Conservation (phyloP, 2,329 filamentous ascomycete genomes). For the Tolypocladium album region DNA sequence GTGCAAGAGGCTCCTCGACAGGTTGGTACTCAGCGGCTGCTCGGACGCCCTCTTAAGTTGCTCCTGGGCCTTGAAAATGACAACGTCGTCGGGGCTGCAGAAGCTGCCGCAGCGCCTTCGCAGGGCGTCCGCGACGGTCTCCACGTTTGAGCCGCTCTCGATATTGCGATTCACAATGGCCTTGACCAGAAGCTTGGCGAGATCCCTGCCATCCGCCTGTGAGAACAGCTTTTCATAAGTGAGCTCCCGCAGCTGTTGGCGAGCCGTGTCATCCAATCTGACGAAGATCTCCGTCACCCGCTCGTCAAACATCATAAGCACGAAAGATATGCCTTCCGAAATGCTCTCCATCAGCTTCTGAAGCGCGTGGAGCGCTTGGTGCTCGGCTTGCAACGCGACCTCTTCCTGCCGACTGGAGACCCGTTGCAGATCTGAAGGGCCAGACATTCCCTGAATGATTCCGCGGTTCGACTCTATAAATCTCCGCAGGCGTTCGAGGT, state of each 20-base stretch:
- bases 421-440: constrained; percentile 72
- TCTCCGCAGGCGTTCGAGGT: constrained; percentile 64
- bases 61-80: constrained; percentile 97
- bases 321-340: constrained; percentile 93
- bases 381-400: constrained; percentile 83
- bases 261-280: constrained; percentile 59
- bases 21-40: constrained; percentile 61
- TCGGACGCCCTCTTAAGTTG: constrained; percentile 83
- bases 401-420: constrained; percentile 80
- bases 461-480: constrained; percentile 83
- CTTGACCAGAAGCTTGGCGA: constrained; percentile 91
- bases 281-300: constrained; percentile 78
- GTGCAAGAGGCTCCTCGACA: constrained; percentile 68
- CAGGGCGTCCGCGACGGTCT: constrained; percentile 92
- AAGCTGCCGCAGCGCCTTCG: constrained; percentile 90
- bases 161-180: constrained; percentile 98
- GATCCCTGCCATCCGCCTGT: constrained; percentile 65
- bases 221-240: constrained; percentile 88
- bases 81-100: constrained; percentile 92
- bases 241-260: constrained; percentile 60
- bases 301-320: constrained; percentile 90
- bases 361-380: constrained; percentile 80
- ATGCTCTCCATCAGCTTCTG: constrained; percentile 81
- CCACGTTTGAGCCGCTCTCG: constrained; percentile 90
- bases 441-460: constrained; percentile 89